Evolutionary conservation across 495 filamentous ascomycete species (phyloP), one percentile per base, ranked within the genome.

Genomic region (Chaetomium cochliodes): DNA sequence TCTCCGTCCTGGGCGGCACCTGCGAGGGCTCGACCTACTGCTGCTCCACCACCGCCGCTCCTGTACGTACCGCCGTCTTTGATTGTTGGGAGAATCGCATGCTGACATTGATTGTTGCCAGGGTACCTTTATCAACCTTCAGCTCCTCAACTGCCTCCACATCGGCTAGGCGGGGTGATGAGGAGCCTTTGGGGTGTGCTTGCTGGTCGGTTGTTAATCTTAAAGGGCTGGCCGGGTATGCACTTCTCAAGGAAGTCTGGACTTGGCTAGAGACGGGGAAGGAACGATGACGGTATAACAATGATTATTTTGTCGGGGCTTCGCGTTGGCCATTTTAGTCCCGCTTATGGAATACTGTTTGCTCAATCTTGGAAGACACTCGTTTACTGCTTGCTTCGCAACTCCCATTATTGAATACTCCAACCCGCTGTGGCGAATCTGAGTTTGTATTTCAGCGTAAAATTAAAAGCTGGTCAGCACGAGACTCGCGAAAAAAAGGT

Each of bases 101-200:
- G 39, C 39, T 41, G 39, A 41, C 39, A 3, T 4, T 12, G 39
- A 7, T 8, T 2, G 7, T n/a, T n/a, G n/a, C n/a, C 20, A 67
- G 59, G 47, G 54, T 46, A 23, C 54, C 16, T 3, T 63, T 13
- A 25, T 64, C 54, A 60, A 60, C 61, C 26, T 63, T 54, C 20
- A 63, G 9, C 12, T 25, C 3, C 60, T 66, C 41, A 66, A 66
- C 64, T 66, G 64, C 59, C 11, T 67, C 60, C 42, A 49, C 8
- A 0, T 53, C 11, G 25, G 50, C 39, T 57, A 52, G 56, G 52
- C 50, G 16, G 16, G 30, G n/a, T n/a, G n/a, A n/a, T n/a, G n/a
- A n/a, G n/a, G n/a, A n/a, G n/a, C n/a, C n/a, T n/a, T n/a, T n/a
- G n/a, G n/a, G n/a, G n/a, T n/a, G n/a, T n/a, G n/a, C n/a, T n/a